Evolutionary conservation across 2,329 filamentous ascomycete genomes (phyloP).

Genomic region (Hansfordia pulvinata): DNA sequence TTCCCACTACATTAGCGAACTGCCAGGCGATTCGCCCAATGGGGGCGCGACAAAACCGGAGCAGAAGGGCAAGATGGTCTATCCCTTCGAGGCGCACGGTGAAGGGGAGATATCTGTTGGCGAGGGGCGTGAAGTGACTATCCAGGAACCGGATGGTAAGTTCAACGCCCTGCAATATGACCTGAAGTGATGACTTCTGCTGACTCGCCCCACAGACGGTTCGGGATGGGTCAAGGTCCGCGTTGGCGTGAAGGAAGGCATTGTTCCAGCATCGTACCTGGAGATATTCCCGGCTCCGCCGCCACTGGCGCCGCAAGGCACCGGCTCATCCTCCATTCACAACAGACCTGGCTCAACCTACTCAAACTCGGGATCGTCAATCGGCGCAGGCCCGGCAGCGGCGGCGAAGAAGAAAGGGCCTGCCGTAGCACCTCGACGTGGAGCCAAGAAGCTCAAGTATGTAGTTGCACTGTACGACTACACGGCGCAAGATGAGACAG

Average conservation of each 20-base stretch:
- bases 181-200: slow-evolving; percentile 10
- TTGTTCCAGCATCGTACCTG: slow-evolving; percentile 79
- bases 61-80: slow-evolving; percentile 78
- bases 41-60: slow-evolving; percentile 28
- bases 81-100: slow-evolving; percentile 67
- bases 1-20: slow-evolving; percentile 59
- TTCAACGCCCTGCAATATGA: slow-evolving; percentile 7
- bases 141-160: slow-evolving; percentile 83
- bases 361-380: slow-evolving; percentile 62
- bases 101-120: slow-evolving; percentile 70
- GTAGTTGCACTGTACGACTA: slow-evolving; percentile 93
- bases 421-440: slow-evolving; percentile 77
- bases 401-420: slow-evolving; percentile 73
- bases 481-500: slow-evolving; percentile 67
- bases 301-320: slow-evolving; percentile 29
- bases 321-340: slow-evolving; percentile 25
- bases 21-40: slow-evolving; percentile 38
- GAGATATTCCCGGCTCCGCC: slow-evolving; percentile 45
- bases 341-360: slow-evolving; percentile 60
- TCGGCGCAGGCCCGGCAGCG: slow-evolving; percentile 26
- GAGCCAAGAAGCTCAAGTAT: slow-evolving; percentile 87
- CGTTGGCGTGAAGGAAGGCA: slow-evolving; percentile 59
- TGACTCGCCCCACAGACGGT: slow-evolving; percentile 48
- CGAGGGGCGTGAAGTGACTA: slow-evolving; percentile 63
- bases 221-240: slow-evolving; percentile 85